phyloP scores from a whole-genome alignment of 116 monocot genomes.

The Dioscorea cayenensis region DNA sequence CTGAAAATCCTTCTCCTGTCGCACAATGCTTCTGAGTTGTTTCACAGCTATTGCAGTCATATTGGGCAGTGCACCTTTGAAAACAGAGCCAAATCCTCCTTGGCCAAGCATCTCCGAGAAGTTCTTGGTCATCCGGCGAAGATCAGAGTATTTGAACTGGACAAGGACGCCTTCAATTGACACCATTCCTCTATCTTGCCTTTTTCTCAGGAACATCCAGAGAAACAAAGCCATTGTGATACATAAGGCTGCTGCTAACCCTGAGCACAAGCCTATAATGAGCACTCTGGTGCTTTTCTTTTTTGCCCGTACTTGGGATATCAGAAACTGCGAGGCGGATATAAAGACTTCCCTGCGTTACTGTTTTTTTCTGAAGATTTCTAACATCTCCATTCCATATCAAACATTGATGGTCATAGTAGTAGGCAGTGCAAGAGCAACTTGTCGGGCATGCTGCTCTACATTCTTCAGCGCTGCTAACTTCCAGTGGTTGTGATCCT shows the following conservation, averaged over 20 bases:
- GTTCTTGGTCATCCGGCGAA: not conserved
- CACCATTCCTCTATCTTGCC: not conserved
- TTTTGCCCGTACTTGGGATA: not conserved
- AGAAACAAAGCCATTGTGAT: not conserved
- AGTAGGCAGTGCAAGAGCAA: conserved; percentile 40
- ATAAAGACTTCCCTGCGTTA: conserved; percentile 1
- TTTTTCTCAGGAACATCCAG: not conserved
- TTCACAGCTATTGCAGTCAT: conserved; percentile 2
- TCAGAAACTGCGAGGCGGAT: conserved; percentile 17
- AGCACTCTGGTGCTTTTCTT: not conserved
- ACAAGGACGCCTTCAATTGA: not conserved
- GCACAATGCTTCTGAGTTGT: not conserved
- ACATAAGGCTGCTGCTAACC: not conserved
- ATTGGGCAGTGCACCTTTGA: not conserved
- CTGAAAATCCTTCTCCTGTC: conserved; percentile 2
- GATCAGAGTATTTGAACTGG: not conserved
- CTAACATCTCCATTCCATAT: conserved; percentile 25
- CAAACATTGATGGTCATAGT: conserved; percentile 14
- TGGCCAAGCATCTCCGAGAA: not conserved
- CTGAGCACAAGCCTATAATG: not conserved
- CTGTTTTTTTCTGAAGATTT: conserved; percentile 6
- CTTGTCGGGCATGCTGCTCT: conserved; percentile 17
- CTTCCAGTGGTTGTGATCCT: not conserved
- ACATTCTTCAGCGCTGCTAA: conserved; percentile 7
- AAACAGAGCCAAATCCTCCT: conserved; percentile 5